A percentile compares a stretch with the other conserved stretches of the same genome.
Conservation (phyloP, 148 eudicot species). For the Silene latifolia region DNA sequence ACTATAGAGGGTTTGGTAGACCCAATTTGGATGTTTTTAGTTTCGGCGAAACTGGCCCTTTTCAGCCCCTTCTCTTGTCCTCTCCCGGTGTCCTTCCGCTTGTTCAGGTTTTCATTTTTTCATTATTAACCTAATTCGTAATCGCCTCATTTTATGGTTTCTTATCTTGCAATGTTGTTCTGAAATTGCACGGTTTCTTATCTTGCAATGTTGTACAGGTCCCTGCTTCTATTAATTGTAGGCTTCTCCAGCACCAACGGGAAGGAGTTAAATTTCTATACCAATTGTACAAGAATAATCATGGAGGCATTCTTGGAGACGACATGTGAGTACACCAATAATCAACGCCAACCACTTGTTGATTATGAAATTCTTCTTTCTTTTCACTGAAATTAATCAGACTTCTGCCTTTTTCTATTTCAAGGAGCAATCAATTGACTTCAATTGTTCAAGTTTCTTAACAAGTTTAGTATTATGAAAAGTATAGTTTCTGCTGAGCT, state of each 20-base stretch:
- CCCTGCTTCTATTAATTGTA: slow-evolving; percentile 90
- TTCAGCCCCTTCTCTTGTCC: slow-evolving; percentile 66
- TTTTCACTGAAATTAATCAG: neutral
- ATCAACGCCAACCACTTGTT: too few species aligned
- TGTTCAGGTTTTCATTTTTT: slow-evolving; percentile 49
- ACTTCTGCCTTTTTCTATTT: too few species aligned
- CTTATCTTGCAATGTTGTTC: too few species aligned
- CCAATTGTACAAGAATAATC: slow-evolving; percentile 70
- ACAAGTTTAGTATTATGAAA: neutral
- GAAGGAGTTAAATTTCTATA: slow-evolving; percentile 79
- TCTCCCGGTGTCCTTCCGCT: slow-evolving; percentile 43
- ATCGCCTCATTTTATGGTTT: too few species aligned
- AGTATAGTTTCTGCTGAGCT: neutral
- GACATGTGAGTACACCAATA: slow-evolving; percentile 64
- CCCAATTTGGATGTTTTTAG: slow-evolving; percentile 41
- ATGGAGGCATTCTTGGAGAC: slow-evolving; percentile 97
- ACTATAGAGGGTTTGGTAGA: slow-evolving; percentile 30
- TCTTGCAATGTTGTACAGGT: slow-evolving; percentile 42
- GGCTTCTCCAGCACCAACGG: slow-evolving; percentile 88
- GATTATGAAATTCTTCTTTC: too few species aligned
- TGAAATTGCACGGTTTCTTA: too few species aligned
- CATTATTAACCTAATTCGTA: neutral
- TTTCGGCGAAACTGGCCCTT: slow-evolving; percentile 72
- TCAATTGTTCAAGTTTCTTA: neutral
- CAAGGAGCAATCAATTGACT: too few species aligned